phyloP scores from a whole-genome alignment of 2,329 filamentous ascomycete genomes.

The Neonectria magnoliae region DNA sequence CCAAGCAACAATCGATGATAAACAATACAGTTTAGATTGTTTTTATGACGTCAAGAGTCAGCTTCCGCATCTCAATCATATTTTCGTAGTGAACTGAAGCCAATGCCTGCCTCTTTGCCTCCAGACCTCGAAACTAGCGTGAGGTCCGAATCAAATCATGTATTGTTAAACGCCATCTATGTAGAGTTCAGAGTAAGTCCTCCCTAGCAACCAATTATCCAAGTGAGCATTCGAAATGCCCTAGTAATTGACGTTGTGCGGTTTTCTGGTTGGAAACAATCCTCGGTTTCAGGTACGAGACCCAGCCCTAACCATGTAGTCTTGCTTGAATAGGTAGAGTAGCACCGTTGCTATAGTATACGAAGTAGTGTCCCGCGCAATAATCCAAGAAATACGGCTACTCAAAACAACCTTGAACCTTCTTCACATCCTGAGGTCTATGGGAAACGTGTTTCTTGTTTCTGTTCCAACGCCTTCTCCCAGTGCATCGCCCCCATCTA shows the following conservation, averaged over 20 bases:
- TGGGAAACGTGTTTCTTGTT: neutral
- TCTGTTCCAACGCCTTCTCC: neutral
- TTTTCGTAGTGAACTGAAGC: neutral
- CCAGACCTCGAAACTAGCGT: neutral
- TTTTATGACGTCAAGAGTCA: constrained; percentile 9
- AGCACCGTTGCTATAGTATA: neutral
- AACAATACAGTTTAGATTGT: constrained; percentile 1
- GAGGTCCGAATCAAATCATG: neutral
- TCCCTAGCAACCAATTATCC: neutral
- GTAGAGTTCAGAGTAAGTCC: neutral
- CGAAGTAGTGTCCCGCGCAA: neutral
- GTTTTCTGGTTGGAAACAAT: neutral
- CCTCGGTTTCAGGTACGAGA: constrained; percentile 19
- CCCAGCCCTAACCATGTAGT: constrained; percentile 1
- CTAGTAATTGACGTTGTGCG: neutral
- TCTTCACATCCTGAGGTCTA: neutral
- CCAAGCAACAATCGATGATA: neutral
- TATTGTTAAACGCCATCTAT: neutral
- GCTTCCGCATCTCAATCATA: neutral
- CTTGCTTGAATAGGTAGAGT: neutral
- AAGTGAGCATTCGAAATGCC: constrained; percentile 1
- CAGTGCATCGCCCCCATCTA: neutral
- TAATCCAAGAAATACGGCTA: neutral
- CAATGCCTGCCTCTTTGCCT: neutral
- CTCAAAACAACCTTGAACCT: constrained; percentile 9